These are phyloP conservation scores for Collybia sp. DNA, from an alignment of 768 basidiomycete species.

Conservation along the genomic window DNA sequence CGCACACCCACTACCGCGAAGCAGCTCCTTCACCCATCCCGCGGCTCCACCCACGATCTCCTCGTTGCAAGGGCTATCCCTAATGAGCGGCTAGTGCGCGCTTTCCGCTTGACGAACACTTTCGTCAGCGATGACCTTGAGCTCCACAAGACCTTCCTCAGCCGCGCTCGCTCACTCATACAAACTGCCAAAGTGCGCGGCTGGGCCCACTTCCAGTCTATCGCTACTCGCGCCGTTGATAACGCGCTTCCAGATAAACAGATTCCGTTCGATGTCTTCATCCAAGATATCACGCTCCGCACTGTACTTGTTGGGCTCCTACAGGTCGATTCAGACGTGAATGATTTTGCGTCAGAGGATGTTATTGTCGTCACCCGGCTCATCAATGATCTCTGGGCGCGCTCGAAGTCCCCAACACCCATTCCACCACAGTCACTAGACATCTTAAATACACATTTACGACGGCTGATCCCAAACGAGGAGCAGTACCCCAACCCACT, in stretches of 20 bases:
- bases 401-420: slow-evolving; percentile 30
- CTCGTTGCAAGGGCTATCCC: slow-evolving; percentile 27
- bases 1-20: not conserved
- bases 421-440: slow-evolving; percentile 27
- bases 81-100: slow-evolving; percentile 27
- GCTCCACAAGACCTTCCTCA: slow-evolving; percentile 31
- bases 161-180: slow-evolving; percentile 23
- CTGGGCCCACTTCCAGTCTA: slow-evolving; percentile 28
- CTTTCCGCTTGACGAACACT: slow-evolving; percentile 40
- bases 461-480: slow-evolving; percentile 32
- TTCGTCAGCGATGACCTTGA: slow-evolving; percentile 38
- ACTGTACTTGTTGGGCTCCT: slow-evolving; percentile 39
- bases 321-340: slow-evolving; percentile 19
- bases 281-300: slow-evolving; percentile 41
- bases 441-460: slow-evolving; percentile 29
- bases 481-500: slow-evolving; percentile 33
- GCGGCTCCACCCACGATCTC: slow-evolving; percentile 7
- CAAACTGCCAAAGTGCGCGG: slow-evolving; percentile 16
- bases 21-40: slow-evolving; percentile 8
- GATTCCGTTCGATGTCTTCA: slow-evolving; percentile 29
- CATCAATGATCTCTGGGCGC: slow-evolving; percentile 44
- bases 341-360: slow-evolving; percentile 24
- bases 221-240: slow-evolving; percentile 25
- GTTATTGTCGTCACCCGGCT: slow-evolving; percentile 29
- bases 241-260: slow-evolving; percentile 12